Evolutionary conservation across 768 basidiomycete genomes (phyloP), one percentile per base, ranked within the genome.

Genomic region (Trametes punicea): DNA sequence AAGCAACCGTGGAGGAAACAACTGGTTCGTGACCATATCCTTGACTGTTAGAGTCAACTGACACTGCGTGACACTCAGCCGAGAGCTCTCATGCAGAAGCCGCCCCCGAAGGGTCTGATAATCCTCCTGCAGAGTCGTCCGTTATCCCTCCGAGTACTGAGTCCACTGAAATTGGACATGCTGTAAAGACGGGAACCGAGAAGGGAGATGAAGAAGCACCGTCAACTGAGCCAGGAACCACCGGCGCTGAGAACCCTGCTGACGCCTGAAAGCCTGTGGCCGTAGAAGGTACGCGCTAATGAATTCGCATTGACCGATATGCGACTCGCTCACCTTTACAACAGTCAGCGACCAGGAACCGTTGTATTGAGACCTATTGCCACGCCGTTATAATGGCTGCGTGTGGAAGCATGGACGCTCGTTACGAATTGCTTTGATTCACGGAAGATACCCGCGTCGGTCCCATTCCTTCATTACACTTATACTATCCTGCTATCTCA

Each of bases 381-480:
- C 45, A 2, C 11, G 45, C 33, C 38, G 40, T 48, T 40, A 27
- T 34, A 15, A 23, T 26, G 26, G 42, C 44, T 46, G 31, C 23
- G 48, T 38, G 50, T 42, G 51, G 46, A 47, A 31, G 57, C 57
- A 58, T 38, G 50, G 57, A 53, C 51, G 51, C 40, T 33, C 44
- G 8, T 10, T 11, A 36, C 47, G 38, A 29, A 34, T 47, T 40
- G 38, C 46, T 39, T 46, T 44, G 48, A 40, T 18, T 33, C 27
- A 34, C 53, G 57, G 52, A 60, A 55, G 53, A 60, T 60, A 60
- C 58, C 58, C 58, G 23, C 51, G 41, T 38, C 42, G 36, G 27
- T 42, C 51, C 46, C 45, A 44, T 45, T 26, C 41, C 47, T 45
- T 45, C 20, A 13, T 31, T 30, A 36, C 33, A 34, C 44, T 18